Evolutionary conservation across 768 basidiomycete species (phyloP).

Genomic region (Trametes punicea): DNA sequence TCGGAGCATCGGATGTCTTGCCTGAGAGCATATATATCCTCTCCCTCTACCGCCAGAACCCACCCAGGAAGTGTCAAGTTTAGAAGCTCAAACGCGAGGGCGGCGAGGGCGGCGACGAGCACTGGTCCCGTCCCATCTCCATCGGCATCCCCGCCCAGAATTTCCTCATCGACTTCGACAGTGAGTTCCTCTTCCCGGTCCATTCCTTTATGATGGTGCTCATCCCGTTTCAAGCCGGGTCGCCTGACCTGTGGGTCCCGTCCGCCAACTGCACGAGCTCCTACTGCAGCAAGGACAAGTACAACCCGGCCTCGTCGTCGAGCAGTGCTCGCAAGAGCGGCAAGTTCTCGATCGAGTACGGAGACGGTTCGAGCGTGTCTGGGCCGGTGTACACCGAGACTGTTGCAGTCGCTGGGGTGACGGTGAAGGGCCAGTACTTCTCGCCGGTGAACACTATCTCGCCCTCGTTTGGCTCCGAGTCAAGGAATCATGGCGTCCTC

Average conservation of each 20-base stretch:
- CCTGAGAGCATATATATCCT: slow-evolving; percentile 16
- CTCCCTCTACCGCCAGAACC: background rate
- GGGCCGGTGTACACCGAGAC: slow-evolving; percentile 35
- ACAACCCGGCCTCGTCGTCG: slow-evolving; percentile 30
- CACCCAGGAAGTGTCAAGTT: slow-evolving; percentile 12
- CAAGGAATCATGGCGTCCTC: slow-evolving; percentile 25
- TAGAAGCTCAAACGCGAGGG: slow-evolving; percentile 23
- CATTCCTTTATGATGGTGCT: too few relatives aligned
- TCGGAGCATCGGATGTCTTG: too few relatives aligned
- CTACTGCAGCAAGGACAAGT: slow-evolving; percentile 23
- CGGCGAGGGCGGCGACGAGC: slow-evolving; percentile 22
- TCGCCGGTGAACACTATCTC: slow-evolving; percentile 19
- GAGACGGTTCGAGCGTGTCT: slow-evolving; percentile 34
- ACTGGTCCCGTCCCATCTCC: slow-evolving; percentile 43
- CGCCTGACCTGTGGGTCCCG: slow-evolving; percentile 23
- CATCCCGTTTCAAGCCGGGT: too few relatives aligned
- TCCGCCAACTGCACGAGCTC: slow-evolving; percentile 15
- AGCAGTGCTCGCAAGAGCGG: slow-evolving; percentile 22
- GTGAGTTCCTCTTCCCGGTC: background rate
- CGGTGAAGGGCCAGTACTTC: slow-evolving; percentile 20
- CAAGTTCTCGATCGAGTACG: slow-evolving; percentile 35
- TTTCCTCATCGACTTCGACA: slow-evolving; percentile 23
- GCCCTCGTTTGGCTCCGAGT: slow-evolving; percentile 10
- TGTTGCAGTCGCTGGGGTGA: slow-evolving; percentile 33
- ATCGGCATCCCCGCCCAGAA: slow-evolving; percentile 44